phyloP scores from a whole-genome alignment of 345 rosid genomes.

The Eucalyptus erythrocorys region DNA sequence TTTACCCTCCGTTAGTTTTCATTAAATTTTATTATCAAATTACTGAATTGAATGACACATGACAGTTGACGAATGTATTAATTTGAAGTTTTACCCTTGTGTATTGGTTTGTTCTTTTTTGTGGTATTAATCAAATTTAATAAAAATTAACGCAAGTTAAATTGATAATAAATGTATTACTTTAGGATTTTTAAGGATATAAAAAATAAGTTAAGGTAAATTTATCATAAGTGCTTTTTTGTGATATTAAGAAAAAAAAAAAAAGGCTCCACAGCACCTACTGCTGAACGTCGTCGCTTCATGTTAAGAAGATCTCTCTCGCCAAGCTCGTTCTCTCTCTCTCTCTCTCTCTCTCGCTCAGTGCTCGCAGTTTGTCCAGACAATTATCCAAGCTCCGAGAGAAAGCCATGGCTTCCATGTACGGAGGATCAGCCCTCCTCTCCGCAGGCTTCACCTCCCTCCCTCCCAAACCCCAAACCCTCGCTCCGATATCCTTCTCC shows the following conservation, averaged over 20 bases:
- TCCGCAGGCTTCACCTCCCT: neutral
- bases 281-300: neutral
- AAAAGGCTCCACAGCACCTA: too few relatives aligned
- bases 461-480: neutral
- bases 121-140: accelerated
- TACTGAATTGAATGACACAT: accelerated
- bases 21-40: accelerated
- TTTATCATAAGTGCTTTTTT: too few relatives aligned
- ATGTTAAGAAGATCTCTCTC: neutral
- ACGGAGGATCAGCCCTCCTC: neutral
- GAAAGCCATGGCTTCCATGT: neutral
- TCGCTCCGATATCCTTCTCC: neutral
- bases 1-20: accelerated
- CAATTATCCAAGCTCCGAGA: neutral
- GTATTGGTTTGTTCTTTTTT: accelerated
- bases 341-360: neutral
- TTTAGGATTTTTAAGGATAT: too few relatives aligned
- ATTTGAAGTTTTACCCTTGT: accelerated
- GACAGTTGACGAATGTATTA: accelerated
- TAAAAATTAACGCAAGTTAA: accelerated
- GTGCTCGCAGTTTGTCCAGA: neutral
- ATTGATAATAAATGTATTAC: too few relatives aligned
- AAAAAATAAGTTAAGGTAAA: too few relatives aligned
- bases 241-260: too few relatives aligned
- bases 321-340: neutral